These are phyloP conservation scores for Pythium grandisporangium DNA, from an alignment of 352 stramenopile genomes.

Conservation along the genomic window DNA sequence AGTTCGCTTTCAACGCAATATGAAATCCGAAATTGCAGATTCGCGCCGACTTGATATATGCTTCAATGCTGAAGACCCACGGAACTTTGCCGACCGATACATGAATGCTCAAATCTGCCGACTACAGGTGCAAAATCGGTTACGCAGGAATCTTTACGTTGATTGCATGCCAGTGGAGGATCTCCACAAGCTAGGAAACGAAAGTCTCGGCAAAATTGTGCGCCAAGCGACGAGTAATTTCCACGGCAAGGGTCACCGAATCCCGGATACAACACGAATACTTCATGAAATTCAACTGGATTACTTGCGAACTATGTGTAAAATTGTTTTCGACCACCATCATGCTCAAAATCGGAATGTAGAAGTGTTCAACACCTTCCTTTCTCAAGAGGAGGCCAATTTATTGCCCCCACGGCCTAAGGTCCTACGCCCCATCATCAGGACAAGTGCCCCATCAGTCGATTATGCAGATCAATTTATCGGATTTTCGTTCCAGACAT, in stretches of 20 bases:
- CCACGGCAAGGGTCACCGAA: slow-evolving; percentile 50
- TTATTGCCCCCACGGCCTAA: slow-evolving; percentile 24
- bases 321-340: slow-evolving; percentile 84
- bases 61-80: slow-evolving; percentile 74
- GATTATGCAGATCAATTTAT: slow-evolving; percentile 86
- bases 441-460: slow-evolving; percentile 33
- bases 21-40: slow-evolving; percentile 45
- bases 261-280: slow-evolving; percentile 68
- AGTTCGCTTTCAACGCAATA: slow-evolving; percentile 55
- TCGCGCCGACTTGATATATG: slow-evolving; percentile 52
- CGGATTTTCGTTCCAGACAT: slow-evolving; percentile 81
- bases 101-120: slow-evolving; percentile 43
- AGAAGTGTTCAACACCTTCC: slow-evolving; percentile 51
- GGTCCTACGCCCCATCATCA: slow-evolving; percentile 14
- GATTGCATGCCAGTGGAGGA: slow-evolving; percentile 82
- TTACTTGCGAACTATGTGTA: slow-evolving; percentile 90
- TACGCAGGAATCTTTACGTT: slow-evolving; percentile 77
- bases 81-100: slow-evolving; percentile 71
- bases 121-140: slow-evolving; percentile 50
- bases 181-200: slow-evolving; percentile 72
- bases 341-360: slow-evolving; percentile 35
- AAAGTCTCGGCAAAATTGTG: slow-evolving; percentile 72
- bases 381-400: slow-evolving; percentile 33
- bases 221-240: slow-evolving; percentile 52
- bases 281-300: slow-evolving; percentile 87